These are phyloP conservation scores for Diaporthe humulicola DNA, from an alignment of 2,329 filamentous ascomycete species.

Conservation along the genomic window DNA sequence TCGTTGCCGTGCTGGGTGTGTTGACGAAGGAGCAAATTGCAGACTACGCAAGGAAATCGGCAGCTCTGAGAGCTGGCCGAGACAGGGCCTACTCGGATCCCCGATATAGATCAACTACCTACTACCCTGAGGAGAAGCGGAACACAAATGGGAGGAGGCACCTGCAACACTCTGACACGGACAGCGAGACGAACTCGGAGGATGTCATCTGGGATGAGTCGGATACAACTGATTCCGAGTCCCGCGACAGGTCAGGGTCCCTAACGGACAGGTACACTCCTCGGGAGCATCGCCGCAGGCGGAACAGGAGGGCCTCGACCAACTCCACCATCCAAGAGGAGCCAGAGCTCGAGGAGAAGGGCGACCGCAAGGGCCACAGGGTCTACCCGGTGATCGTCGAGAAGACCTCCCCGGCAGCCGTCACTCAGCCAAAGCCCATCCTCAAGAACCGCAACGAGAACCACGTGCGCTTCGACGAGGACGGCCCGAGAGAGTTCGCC, in stretches of 20 bases:
- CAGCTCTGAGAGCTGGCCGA: constrained; percentile 60
- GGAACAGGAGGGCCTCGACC: constrained; percentile 45
- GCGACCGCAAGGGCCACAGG: constrained; percentile 44
- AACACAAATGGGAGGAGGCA: constrained; percentile 18
- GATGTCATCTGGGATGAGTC: constrained; percentile 47
- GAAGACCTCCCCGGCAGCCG: constrained; percentile 50
- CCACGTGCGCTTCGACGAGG: constrained; percentile 66
- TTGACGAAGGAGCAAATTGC: constrained; percentile 65
- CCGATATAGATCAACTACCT: neutral
- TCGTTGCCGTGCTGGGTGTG: constrained; percentile 71
- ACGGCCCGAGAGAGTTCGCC: constrained; percentile 59
- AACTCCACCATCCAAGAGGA: constrained; percentile 57
- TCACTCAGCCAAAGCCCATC: constrained; percentile 67
- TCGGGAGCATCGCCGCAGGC: constrained; percentile 39
- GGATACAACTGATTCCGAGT: constrained; percentile 46
- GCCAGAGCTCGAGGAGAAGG: constrained; percentile 40
- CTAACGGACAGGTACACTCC: constrained; percentile 40
- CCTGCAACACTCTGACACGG: constrained; percentile 39
- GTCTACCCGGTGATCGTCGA: constrained; percentile 57
- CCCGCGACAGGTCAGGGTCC: constrained; percentile 35
- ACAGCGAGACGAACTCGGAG: constrained; percentile 43
- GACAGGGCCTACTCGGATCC: constrained; percentile 41
- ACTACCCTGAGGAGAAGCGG: constrained; percentile 31
- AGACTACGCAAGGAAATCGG: constrained; percentile 63
- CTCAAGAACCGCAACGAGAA: constrained; percentile 72